phyloP scores from a whole-genome alignment of 2,329 filamentous ascomycete species.

The Fusarium marasasianum region DNA sequence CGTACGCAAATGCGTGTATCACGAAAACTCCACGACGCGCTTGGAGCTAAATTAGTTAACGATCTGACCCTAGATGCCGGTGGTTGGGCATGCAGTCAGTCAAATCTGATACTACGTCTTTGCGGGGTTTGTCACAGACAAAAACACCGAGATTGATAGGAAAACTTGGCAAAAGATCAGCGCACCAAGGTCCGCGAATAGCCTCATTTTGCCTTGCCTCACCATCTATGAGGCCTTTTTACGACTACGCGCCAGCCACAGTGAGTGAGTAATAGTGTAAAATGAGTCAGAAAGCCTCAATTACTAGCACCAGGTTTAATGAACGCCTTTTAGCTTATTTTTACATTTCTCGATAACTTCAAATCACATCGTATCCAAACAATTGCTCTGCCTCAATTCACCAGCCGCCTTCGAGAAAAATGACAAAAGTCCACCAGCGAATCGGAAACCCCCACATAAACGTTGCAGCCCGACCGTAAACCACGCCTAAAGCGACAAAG shows the following conservation, averaged over 20 bases:
- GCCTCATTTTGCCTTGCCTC: conserved; percentile 10
- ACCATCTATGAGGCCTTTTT: conserved; percentile 2
- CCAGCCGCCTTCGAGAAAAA: conserved; percentile 9
- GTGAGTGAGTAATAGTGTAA: conserved; percentile 8
- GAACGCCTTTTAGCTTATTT: not conserved
- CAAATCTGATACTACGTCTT: conserved; percentile 18
- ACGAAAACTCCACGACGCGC: not conserved
- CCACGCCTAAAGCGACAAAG: conserved; percentile 14
- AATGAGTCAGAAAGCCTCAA: conserved; percentile 1
- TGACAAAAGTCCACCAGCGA: conserved; percentile 10
- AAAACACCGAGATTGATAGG: conserved; percentile 14
- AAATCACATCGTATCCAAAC: not conserved
- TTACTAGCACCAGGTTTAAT: not conserved
- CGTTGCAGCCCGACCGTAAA: conserved; percentile 36
- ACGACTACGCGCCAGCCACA: not conserved
- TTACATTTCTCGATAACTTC: not conserved
- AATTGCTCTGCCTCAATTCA: conserved; percentile 6
- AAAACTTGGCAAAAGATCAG: conserved; percentile 2
- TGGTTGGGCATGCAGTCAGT: conserved; percentile 19
- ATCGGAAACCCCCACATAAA: conserved; percentile 39
- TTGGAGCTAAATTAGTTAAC: not conserved
- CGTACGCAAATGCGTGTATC: not conserved
- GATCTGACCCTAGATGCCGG: not conserved
- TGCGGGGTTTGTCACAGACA: conserved; percentile 10
- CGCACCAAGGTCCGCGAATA: conserved; percentile 14